Evolutionary conservation across 2,329 filamentous ascomycete genomes (phyloP), one percentile per base, ranked within the genome.

Genomic region (Helminthosporium solani): DNA sequence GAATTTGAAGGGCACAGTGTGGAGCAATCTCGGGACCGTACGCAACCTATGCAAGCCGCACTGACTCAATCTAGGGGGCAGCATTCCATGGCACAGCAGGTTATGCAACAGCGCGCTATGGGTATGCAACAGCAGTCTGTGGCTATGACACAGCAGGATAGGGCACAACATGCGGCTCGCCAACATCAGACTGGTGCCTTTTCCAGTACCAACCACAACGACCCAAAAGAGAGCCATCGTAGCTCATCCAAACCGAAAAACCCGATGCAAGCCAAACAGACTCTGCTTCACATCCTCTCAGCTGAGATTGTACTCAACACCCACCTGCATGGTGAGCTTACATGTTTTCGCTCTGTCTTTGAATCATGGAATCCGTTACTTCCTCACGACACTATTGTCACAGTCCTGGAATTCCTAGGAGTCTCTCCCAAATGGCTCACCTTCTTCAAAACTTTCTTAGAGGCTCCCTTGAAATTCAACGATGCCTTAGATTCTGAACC

Each of bases 391-490:
- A 76, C 74, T 8, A 67, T 75, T 3, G 66, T 73, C 27, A 57
- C 68, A 1, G 61, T 76, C 0, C 68, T 79, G 50, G 58, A 66
- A 3, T 78, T 75, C 46, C 60, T 77, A 21, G 75, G 75, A 2
- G 71, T 77, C 14, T 68, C 70, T 2, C 54, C 67, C 5, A 64
- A 67, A 34, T 76, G 74, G 70, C 64, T 69, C 16, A 49, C 49
- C 0, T 79, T 78, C 57, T 77, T 77, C 56, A 64, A 62, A 33
- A 74, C 70, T 28, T 75, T 75, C 40, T 57, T 78, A 6, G 63
- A 73, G 38, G 70, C 75, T 5, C 76, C 75, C 0, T 54, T 78
- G 33, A 76, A 75, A 44, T 71, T 72, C 39, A 65, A 61, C 33
- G 65, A 63, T 16, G 69, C 68, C 1, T 61, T 64, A n/a, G 57